Base-by-base conservation (phyloP, 805 yeast genomes). In the Hanseniaspora mollemarum region DNA sequence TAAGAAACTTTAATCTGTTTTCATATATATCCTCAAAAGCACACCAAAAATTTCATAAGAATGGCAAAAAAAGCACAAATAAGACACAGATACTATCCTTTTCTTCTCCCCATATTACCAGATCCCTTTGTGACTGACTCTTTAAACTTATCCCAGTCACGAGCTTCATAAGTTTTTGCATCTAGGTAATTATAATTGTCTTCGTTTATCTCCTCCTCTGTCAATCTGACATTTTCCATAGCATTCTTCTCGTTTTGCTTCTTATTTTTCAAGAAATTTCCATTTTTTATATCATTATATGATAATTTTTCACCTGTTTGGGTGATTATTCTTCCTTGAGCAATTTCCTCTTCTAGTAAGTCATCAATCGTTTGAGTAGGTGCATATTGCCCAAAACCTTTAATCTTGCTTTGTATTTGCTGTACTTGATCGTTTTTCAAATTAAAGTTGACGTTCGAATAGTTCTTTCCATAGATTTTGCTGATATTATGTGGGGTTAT, bases 331-430 rank as follows among this genome's bases (percentile, higher is more conserved):
- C 90, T 88, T 1, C 96, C 96, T 58, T 83, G 80, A 18, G 80
- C 79, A 55, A 84, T 70, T 62, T 92, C 98, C 57, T 86, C 78
- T 43, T 87, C 94, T 48, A 92, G 69, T 54, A 83, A 81, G 58
- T 92, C 96, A 56, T 92, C 98, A 0, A 92, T 87, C 0, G 95
- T 71, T 92, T 92, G 86, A 0, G 96, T 86, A 2, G 98, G 98
- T 26, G 90, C 71, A 24, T 74, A 78, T 65, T 92, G 96, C 0
- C 96, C 98, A 2, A 94, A 86, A 1, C 96, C 96, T 57, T 76
- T 78, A 0, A 88, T 96, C 58, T 80, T 76, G 29, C 71, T 67
- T 52, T 73, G 70, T 16, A 86, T 56, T 42, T 80, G 76, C 33
- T 77, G 77, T 53, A 40, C 24, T 40, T 48, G 51, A 1, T 48